phyloP scores from a whole-genome alignment of 2,329 filamentous ascomycete species.

The Claviceps humidiphila region DNA sequence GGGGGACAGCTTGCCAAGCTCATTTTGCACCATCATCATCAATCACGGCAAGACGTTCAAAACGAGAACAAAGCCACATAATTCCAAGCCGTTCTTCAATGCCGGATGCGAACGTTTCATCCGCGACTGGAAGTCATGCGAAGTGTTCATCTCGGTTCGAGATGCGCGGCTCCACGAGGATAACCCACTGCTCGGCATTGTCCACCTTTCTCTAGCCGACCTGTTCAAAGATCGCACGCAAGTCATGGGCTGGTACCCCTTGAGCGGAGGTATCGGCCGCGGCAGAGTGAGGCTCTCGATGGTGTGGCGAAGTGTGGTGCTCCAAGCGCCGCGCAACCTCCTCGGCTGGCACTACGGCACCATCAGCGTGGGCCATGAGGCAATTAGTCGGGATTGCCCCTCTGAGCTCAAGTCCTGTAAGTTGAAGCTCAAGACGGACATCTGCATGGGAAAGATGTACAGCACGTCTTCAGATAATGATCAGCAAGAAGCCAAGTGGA shows the following conservation, averaged over 20 bases:
- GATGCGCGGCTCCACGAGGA: slow-evolving; percentile 58
- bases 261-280: slow-evolving; percentile 60
- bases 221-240: slow-evolving; percentile 51
- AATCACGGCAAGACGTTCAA: slow-evolving; percentile 59
- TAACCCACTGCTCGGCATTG: slow-evolving; percentile 55
- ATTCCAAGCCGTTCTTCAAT: slow-evolving; percentile 67
- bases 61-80: slow-evolving; percentile 65
- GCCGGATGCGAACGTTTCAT: slow-evolving; percentile 62
- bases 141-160: slow-evolving; percentile 54
- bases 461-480: slow-evolving; percentile 13
- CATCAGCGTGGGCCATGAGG: slow-evolving; percentile 44
- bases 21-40: slow-evolving; percentile 60
- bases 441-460: slow-evolving; percentile 46
- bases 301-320: slow-evolving; percentile 57
- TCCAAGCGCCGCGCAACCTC: slow-evolving; percentile 44
- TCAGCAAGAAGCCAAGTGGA: slow-evolving; percentile 37
- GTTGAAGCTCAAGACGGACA: slow-evolving; percentile 45
- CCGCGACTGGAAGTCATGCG: slow-evolving; percentile 51
- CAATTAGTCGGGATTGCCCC: slow-evolving; percentile 30
- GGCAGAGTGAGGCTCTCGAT: slow-evolving; percentile 56
- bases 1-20: slow-evolving; percentile 52
- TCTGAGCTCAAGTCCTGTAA: slow-evolving; percentile 34
- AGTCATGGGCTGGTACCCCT: slow-evolving; percentile 50
- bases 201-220: slow-evolving; percentile 51
- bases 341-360: slow-evolving; percentile 63